Base-by-base conservation (phyloP, 2,329 filamentous ascomycete species). In the Trichophaea hybrida region DNA sequence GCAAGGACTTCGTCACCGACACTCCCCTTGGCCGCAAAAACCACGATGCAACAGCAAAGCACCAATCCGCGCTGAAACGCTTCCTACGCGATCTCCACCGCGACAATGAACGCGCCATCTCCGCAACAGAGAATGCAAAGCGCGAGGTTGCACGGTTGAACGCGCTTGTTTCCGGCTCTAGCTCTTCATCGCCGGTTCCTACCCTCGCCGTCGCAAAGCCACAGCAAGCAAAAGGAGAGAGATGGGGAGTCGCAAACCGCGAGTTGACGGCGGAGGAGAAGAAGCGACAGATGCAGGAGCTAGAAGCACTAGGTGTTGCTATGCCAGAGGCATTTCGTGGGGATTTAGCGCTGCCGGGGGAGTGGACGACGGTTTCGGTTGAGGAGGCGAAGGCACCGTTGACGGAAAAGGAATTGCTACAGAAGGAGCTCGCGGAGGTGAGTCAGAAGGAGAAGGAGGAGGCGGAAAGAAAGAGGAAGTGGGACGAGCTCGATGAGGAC, bases 61-160 rank as follows among this genome's bases (percentile, higher is more conserved):
- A 96, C 72, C 88, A 95, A 74, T 80, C 82, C 69, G 84, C 80
- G 65, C 81, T 97, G 62, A 94, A 94, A 74, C 87, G 91, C 57
- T 93, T 90, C 67, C 78, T 98, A 6, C 85, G 90, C 65, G 86
- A 94, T 63, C 79, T 98, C 6, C 90, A 97, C 74, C 86, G 86
- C 67, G 81, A 79, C 59, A 86, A 94, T 71, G 88, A 95, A 69
- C 81, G 82, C 58, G 82, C 90, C 64, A 82, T 87, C 69, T 82
- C 85, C 57, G 87, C 96, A 5, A 86, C 88, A 70, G 85, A 94
- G 59, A 79, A 82, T 38, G 91, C 89, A 1, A 86, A 85, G 69
- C 81, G 82, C 64, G 93, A 98, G 71, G 81, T 97, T 49, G 88
- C 89, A 58, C 78, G 93, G 17, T 75, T 98, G 51, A 93, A 93